Base-by-base conservation (phyloP, 1,284 basidiomycete species). In the Amylostereum areolatum region DNA sequence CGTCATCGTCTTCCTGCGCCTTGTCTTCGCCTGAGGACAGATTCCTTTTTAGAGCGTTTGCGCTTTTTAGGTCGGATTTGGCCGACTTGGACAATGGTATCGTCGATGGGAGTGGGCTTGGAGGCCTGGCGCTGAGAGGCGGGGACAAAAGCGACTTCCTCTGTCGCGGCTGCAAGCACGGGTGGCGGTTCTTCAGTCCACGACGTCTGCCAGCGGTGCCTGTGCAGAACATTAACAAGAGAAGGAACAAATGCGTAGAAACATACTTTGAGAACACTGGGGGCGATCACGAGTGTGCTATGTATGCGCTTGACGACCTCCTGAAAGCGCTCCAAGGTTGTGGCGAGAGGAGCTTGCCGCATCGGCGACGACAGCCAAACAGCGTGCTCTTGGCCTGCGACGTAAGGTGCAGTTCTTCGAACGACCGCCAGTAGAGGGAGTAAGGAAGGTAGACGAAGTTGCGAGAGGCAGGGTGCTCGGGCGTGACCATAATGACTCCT, bases 71-170 rank as follows among this genome's bases (percentile, higher is more conserved):
- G 18, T 18, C 74, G 69, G 46, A 72, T 69, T 33, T 82, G 81
- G 3, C 85, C 86, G 18, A 89, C 85, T 6, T 85, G 72, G 4
- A 91, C 77, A 50, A 91, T 82, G 1, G 80, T 72, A 59, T 89
- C 85, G 49, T 75, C 77, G 31, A 72, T 68, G 9, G 69, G 63
- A 28, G 66, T 61, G 3, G 53, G 41, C 45, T 50, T 51, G 39
- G 39, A 47, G 5, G 55, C 53, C 47, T 66, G 66, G 39, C 75
- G 74, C 59, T 80, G 73, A 5, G 74, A 63, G 3, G 77, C 72
- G 48, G 86, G 85, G n/a, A 89, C 70, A 55, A 81, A 89, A 5
- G 86, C 78, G 5, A 89, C 77, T 63, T 89, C 84, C 43, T 80
- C 73, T 47, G 36, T 39, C 34, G 52, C 50, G 9, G 44, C 49